Evolutionary conservation across 805 yeast genomes (phyloP), one percentile per base, ranked within the genome.

Genomic region (Debaryomyces prosopidis): DNA sequence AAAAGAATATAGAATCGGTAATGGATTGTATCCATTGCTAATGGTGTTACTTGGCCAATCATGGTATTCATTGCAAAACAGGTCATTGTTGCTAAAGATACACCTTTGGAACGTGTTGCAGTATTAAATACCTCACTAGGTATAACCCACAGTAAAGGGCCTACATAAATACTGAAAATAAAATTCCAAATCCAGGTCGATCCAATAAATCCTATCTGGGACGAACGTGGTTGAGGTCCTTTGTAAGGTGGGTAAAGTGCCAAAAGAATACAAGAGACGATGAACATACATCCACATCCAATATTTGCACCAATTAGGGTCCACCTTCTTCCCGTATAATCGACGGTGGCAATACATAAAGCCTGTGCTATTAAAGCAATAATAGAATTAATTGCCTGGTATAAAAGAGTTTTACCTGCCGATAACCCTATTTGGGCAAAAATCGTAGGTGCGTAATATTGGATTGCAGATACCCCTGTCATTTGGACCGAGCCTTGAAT

Each of bases 41-140:
- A 45, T 31, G 47, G 49, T 12, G 66, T 62, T 15, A 62, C 66
- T 45, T 63, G 66, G 11, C 68, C 69, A 45, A 63, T 56, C 68
- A 63, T 63, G 7, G 67, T 63, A 45, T 63, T 63, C 52, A 63
- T 62, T 11, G 63, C 67, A 49, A 54, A 63, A 8, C 65, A 57
- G 3, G 53, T 47, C 65, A 60, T 61, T 8, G 68, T 49, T 15
- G 55, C 51, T 20, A 51, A 42, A 2, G 40, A 7, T 5, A 36
- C 39, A 11, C 39, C 39, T 17, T 36, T 36, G n/a, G 39, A 18
- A 36, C 39, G 39, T 5, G 39, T 36, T 11, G 39, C 39, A n/a
- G 39, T 36, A 36, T 36, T 36, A 14, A 36, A 36, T 8, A 36
- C 39, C 14, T 36, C 39, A 36, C 39, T 36, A 11, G 39, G 39